Conservation (phyloP, 257 asterid genomes). For the Lithospermum erythrorhizon region DNA sequence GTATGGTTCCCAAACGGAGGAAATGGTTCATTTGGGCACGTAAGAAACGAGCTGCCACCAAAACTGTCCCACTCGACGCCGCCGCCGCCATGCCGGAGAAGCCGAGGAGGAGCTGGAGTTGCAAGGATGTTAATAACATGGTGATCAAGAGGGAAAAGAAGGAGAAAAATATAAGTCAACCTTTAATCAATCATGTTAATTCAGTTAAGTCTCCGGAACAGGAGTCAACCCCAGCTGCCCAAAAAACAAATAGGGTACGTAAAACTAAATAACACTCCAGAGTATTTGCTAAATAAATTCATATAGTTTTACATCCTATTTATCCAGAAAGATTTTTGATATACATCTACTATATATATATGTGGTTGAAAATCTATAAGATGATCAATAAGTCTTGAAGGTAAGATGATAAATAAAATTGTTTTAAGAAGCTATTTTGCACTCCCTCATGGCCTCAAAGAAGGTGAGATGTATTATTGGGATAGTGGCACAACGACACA, state of each 20-base stretch:
- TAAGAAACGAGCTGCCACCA: slow-evolving; percentile 1
- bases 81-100: neutral
- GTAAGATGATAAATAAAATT: no score
- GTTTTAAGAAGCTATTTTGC: no score
- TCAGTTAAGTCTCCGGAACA: neutral
- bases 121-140: neutral
- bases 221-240: neutral
- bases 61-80: neutral
- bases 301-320: no score
- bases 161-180: neutral
- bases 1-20: neutral
- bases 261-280: neutral
- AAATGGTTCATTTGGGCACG: slow-evolving; percentile 7
- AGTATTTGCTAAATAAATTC: no score
- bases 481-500: no score
- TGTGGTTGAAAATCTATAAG: no score
- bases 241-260: neutral
- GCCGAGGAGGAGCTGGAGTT: slow-evolving; percentile 3
- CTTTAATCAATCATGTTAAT: neutral
- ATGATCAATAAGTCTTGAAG: no score
- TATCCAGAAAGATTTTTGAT: no score
- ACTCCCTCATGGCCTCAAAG: no score
- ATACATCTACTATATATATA: no score
- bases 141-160: neutral
- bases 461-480: no score